phyloP scores from a whole-genome alignment of 352 stramenopile species.

The Globisporangium alternatum region DNA sequence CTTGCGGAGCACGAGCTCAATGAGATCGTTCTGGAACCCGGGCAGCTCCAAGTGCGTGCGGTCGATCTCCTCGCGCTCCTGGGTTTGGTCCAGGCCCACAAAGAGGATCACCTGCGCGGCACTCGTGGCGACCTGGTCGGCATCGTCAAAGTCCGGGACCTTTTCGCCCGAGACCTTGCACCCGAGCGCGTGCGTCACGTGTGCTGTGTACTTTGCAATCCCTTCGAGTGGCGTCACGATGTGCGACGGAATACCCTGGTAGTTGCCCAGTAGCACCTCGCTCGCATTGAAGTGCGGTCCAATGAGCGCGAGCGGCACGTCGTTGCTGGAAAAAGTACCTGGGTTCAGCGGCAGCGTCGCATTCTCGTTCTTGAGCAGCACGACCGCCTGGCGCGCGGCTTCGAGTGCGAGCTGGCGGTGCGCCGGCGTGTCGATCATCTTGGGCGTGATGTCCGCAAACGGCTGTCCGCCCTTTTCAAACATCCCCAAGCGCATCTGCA shows the following conservation, averaged over 20 bases:
- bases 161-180: constrained; percentile 57
- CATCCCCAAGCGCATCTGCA: constrained; percentile 88
- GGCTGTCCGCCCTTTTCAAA: constrained; percentile 81
- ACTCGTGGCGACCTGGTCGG: constrained; percentile 29
- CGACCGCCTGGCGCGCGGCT: constrained; percentile 69
- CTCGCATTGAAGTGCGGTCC: constrained; percentile 76
- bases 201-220: constrained; percentile 26
- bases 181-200: constrained; percentile 35
- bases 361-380: constrained; percentile 89
- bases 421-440: constrained; percentile 45
- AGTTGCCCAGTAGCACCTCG: constrained; percentile 67
- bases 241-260: constrained; percentile 53
- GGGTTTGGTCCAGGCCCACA: constrained; percentile 57
- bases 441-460: constrained; percentile 48
- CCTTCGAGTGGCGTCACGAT: constrained; percentile 64
- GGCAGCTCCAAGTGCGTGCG: constrained; percentile 57
- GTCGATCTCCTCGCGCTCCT: constrained; percentile 73
- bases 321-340: constrained; percentile 18
- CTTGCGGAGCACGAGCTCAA: constrained; percentile 46
- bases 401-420: constrained; percentile 62
- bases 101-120: constrained; percentile 57
- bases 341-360: constrained; percentile 52
- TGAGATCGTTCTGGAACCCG: constrained; percentile 57
- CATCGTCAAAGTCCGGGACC: constrained; percentile 49
- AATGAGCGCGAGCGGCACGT: constrained; percentile 50